Evolutionary conservation across 2,329 filamentous ascomycete genomes (phyloP).

Genomic region (Diaporthe longicolla): DNA sequence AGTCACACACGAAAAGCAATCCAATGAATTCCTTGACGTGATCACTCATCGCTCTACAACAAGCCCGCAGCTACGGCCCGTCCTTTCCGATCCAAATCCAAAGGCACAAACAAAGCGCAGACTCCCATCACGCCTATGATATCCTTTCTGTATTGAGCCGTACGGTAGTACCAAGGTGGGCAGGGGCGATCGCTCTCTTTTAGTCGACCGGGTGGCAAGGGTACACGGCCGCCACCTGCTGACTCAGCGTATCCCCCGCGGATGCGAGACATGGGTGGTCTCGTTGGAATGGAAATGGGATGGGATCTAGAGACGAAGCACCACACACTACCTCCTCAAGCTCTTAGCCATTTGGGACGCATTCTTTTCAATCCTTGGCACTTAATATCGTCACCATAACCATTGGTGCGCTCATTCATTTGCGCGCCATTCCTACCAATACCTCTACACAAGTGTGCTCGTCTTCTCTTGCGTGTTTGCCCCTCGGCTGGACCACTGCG

Average conservation of each 20-base stretch:
- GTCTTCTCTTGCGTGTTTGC: conserved; percentile 14
- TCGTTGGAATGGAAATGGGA: conserved; percentile 19
- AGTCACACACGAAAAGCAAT: no score
- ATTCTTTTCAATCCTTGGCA: conserved; percentile 21
- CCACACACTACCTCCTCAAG: not conserved
- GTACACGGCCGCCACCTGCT: not conserved
- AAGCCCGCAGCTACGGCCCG: no score
- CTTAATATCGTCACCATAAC: not conserved
- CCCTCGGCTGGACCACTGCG: conserved; percentile 4
- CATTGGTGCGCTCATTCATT: conserved; percentile 4
- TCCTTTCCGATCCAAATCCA: no score
- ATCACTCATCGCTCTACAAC: no score
- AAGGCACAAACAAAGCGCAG: no score
- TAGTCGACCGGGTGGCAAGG: not conserved
- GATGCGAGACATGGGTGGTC: conserved; percentile 19
- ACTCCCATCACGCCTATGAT: not conserved
- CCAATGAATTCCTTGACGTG: no score
- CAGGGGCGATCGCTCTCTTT: not conserved
- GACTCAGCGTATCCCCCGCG: conserved; percentile 27
- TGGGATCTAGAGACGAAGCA: conserved; percentile 11
- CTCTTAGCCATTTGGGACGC: conserved; percentile 25
- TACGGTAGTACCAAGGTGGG: not conserved
- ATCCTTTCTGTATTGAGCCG: not conserved
- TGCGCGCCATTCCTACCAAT: not conserved
- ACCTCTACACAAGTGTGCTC: not conserved